Conservation (phyloP, 805 yeast genomes). For the Candida silvatica region DNA sequence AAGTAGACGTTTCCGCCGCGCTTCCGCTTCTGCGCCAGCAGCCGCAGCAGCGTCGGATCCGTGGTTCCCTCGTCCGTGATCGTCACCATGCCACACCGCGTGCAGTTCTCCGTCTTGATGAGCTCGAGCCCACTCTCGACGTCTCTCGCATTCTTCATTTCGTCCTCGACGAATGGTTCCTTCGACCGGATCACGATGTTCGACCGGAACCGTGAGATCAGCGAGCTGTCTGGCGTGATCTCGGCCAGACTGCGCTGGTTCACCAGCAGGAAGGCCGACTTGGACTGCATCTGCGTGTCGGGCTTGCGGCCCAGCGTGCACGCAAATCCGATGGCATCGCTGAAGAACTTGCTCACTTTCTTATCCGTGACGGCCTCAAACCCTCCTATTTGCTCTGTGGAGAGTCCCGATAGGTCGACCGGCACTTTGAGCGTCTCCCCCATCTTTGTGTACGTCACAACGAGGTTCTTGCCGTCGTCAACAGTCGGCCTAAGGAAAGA, state of each 20-base stretch:
- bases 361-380: conserved; percentile 11
- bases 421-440: conserved; percentile 5
- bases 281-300: conserved; percentile 20
- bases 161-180: conserved; percentile 29
- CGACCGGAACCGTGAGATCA: conserved; percentile 25
- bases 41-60: conserved; percentile 25
- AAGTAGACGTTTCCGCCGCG: conserved; percentile 29
- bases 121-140: conserved; percentile 7
- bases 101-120: conserved; percentile 24
- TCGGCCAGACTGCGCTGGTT: conserved; percentile 23
- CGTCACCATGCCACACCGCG: conserved; percentile 38
- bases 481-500: conserved; percentile 23
- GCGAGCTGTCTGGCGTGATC: conserved; percentile 5
- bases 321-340: conserved; percentile 19
- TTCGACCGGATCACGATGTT: conserved; percentile 25
- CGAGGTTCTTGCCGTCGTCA: conserved; percentile 9
- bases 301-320: conserved; percentile 26
- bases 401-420: background rate
- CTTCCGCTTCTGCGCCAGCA: conserved; percentile 26
- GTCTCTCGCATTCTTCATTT: conserved; percentile 21
- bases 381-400: conserved; percentile 4
- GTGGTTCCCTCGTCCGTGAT: conserved; percentile 28
- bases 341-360: conserved; percentile 21
- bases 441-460: conserved; percentile 4
- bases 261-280: conserved; percentile 31